Conservation (phyloP, 192 early-diverging fungal species). For the Funneliformis mosseae region DNA sequence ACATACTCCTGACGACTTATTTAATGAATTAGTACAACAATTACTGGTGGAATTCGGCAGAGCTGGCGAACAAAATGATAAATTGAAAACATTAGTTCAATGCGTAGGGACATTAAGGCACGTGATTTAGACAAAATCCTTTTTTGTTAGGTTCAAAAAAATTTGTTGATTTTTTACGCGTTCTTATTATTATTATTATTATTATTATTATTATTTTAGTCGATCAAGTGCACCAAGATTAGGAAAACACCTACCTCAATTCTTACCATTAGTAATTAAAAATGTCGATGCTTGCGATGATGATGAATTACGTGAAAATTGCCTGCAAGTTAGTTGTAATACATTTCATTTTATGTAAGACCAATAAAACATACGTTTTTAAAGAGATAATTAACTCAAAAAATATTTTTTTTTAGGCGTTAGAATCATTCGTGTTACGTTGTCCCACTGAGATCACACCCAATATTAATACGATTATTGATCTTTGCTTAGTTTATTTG, state of each 20-base stretch:
- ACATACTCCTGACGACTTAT: slow-evolving; percentile 68
- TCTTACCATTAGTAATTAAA: slow-evolving; percentile 64
- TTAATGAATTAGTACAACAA: slow-evolving; percentile 62
- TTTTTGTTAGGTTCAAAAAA: neutral
- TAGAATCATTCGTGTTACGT: slow-evolving; percentile 76
- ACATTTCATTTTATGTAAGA: neutral
- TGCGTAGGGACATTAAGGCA: slow-evolving; percentile 75
- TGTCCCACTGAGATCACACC: slow-evolving; percentile 77
- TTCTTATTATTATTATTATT: no score
- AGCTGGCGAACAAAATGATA: slow-evolving; percentile 58
- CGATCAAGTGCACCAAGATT: slow-evolving; percentile 71
- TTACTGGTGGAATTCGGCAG: slow-evolving; percentile 57
- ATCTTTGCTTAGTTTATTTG: slow-evolving; percentile 63
- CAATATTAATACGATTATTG: slow-evolving; percentile 61
- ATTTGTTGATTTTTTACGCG: neutral
- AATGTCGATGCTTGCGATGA: slow-evolving; percentile 61
- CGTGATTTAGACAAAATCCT: neutral
- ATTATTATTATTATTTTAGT: slow-evolving; percentile 51
- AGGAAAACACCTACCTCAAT: slow-evolving; percentile 61
- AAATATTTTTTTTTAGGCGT: slow-evolving; percentile 37
- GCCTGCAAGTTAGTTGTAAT: slow-evolving; percentile 55
- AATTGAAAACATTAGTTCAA: slow-evolving; percentile 73
- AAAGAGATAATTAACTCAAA: neutral
- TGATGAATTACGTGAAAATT: slow-evolving; percentile 81
- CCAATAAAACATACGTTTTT: neutral